phyloP scores from a whole-genome alignment of 805 yeast species.

The Monosporozyma aquatica region DNA sequence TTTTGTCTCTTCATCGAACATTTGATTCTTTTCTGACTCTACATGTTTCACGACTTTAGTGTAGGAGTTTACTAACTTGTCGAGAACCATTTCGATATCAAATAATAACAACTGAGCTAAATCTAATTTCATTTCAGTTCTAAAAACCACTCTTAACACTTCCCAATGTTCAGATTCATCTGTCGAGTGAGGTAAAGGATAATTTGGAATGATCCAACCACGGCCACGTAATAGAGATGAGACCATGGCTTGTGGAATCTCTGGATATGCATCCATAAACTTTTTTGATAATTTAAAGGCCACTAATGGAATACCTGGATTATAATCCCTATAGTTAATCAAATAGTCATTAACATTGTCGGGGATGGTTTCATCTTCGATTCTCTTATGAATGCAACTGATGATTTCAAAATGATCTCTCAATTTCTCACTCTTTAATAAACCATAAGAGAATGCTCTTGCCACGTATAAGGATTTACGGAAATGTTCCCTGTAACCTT shows the following conservation, averaged over 20 bases:
- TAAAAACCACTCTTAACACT: constrained; percentile 76
- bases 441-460: constrained; percentile 40
- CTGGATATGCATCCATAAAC: constrained; percentile 55
- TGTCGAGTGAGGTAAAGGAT: constrained; percentile 55
- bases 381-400: constrained; percentile 64
- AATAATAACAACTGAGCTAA: constrained; percentile 28
- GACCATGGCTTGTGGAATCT: constrained; percentile 70
- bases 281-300: constrained; percentile 65
- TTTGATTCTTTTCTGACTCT: constrained; percentile 2
- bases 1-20: constrained; percentile 7
- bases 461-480: constrained; percentile 61
- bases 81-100: constrained; percentile 18
- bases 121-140: constrained; percentile 49
- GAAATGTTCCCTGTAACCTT: constrained; percentile 62
- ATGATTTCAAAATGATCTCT: constrained; percentile 61
- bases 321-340: constrained; percentile 38
- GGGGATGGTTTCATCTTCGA: constrained; percentile 27
- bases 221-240: constrained; percentile 64
- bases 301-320: constrained; percentile 82
- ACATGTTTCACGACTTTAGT: constrained; percentile 7
- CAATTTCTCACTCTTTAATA: constrained; percentile 51
- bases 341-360: constrained; percentile 23
- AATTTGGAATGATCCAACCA: constrained; percentile 87
- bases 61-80: constrained; percentile 16
- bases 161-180: constrained; percentile 46